Evolutionary conservation across 352 stramenopile genomes (phyloP), one percentile per base, ranked within the genome.

Genomic region (Detonula confervacea): DNA sequence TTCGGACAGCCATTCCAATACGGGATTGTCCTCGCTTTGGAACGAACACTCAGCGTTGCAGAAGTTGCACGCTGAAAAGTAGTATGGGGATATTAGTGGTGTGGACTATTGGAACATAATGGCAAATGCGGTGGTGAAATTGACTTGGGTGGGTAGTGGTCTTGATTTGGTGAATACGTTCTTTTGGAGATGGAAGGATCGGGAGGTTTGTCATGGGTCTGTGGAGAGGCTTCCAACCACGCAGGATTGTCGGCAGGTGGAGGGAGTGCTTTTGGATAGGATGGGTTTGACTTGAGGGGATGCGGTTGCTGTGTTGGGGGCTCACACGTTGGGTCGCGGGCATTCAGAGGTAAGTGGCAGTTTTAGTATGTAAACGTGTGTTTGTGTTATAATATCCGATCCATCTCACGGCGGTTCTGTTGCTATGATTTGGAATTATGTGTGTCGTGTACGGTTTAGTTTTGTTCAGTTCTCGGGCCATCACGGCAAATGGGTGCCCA

Each of bases 251-350:
- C 33, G 44, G 25, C 47, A 83, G 3, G 66, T 83, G 0, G 76
- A 86, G 46, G 67, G 61, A 24, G 73, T 83, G n/a, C 86, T 86
- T 49, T 27, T 88, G 2, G 54, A 80, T 1, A 59, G 74, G 18
- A 85, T 88, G 76, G 54, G 72, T 20, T 57, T 86, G 67, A 77
- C 29, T 9, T 88, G 81, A 77, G 57, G 42, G 18, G 77, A 88
- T 70, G 77, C 72, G 27, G 81, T 83, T 33, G 81, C 81, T 18
- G 59, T 87, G 52, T 39, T 87, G 25, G 81, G 81, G 14, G 81
- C 64, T 12, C 81, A 87, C 51, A 86, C 76, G 1, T 24, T 87
- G 6, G 81, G 81, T 9, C 22, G 71, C 5, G 73, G 79, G 35
- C 30, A 77, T 35, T 12, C 3, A 16, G 37, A 70, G 24, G 70